phyloP scores from a whole-genome alignment of 768 basidiomycete genomes.

The Brasilioporus rufonigricans region DNA sequence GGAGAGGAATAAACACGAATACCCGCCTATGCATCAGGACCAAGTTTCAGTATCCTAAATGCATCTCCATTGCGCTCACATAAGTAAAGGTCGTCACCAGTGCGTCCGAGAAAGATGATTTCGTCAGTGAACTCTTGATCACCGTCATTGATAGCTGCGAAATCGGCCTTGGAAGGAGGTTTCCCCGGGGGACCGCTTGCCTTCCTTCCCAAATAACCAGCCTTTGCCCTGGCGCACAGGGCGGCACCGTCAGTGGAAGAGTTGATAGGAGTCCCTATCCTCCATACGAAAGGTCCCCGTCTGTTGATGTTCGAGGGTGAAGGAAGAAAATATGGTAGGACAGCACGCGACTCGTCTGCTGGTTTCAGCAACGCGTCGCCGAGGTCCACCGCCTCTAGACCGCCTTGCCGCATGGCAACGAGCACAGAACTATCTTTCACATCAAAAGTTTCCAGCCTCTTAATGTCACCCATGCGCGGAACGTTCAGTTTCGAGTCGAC shows the following conservation, averaged over 20 bases:
- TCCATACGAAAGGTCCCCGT: slow-evolving; percentile 78
- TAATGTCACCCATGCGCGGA: slow-evolving; percentile 75
- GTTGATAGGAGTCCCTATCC: slow-evolving; percentile 69
- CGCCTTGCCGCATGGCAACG: slow-evolving; percentile 84
- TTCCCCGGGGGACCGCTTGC: slow-evolving; percentile 45
- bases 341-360: slow-evolving; percentile 73
- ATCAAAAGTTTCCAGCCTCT: slow-evolving; percentile 81
- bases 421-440: slow-evolving; percentile 71
- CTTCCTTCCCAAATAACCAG: slow-evolving; percentile 47
- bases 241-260: slow-evolving; percentile 39
- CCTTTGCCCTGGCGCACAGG: slow-evolving; percentile 40
- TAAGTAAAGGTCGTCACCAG: slow-evolving; percentile 73
- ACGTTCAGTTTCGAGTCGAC: slow-evolving; percentile 34
- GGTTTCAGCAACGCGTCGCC: slow-evolving; percentile 77
- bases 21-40: slow-evolving; percentile 37
- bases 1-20: slow-evolving; percentile 4
- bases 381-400: slow-evolving; percentile 77
- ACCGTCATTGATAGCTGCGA: slow-evolving; percentile 43
- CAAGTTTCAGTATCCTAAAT: slow-evolving; percentile 73
- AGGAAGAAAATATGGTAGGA: slow-evolving; percentile 69
- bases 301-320: slow-evolving; percentile 61
- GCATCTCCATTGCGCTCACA: slow-evolving; percentile 73
- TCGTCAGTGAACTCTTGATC: slow-evolving; percentile 61
- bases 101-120: slow-evolving; percentile 78
- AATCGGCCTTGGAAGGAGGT: slow-evolving; percentile 52